Evolutionary conservation across 2,329 filamentous ascomycete species (phyloP).

Genomic region (Penicillium sp.): DNA sequence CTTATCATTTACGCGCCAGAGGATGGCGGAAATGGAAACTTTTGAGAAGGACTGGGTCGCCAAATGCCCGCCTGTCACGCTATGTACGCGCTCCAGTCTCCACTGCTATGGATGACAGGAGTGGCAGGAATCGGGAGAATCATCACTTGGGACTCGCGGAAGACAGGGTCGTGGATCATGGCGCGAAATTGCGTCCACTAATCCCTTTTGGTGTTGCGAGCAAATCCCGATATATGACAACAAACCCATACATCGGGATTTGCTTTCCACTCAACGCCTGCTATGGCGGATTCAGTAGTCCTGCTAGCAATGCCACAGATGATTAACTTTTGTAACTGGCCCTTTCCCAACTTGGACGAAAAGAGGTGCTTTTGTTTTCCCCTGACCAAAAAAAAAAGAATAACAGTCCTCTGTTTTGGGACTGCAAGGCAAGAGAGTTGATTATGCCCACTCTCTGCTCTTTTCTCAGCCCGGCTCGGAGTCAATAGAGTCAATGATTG

Average conservation of each 20-base stretch:
- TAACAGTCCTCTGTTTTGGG: constrained; percentile 7
- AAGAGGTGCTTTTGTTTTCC: constrained; percentile 2
- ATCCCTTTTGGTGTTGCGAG: constrained; percentile 17
- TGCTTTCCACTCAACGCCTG: constrained; percentile 17
- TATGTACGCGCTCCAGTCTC: constrained; percentile 5
- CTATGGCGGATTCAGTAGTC: constrained; percentile 25
- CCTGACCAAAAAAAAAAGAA: background rate
- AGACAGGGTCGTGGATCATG: constrained; percentile 11
- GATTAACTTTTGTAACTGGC: constrained; percentile 23
- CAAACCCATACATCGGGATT: constrained; percentile 29
- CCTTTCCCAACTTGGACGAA: constrained; percentile 15
- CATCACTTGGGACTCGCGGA: background rate
- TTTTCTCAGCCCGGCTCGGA: constrained; percentile 9
- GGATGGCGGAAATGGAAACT: background rate
- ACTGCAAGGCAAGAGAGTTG: constrained; percentile 5
- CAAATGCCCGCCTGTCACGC: constrained; percentile 1
- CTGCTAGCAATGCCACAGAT: constrained; percentile 14
- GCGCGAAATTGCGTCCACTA: constrained; percentile 16
- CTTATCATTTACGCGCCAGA: background rate
- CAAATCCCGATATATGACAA: constrained; percentile 30
- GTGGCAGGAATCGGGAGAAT: constrained; percentile 3
- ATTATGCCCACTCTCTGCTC: constrained; percentile 13
- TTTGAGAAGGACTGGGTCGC: constrained; percentile 2
- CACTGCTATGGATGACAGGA: background rate
- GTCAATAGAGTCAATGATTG: constrained; percentile 9